A percentile compares a stretch with the other conserved stretches of the same genome.
Conservation (phyloP, 495 filamentous ascomycete genomes). For the Penicillium salamii region DNA sequence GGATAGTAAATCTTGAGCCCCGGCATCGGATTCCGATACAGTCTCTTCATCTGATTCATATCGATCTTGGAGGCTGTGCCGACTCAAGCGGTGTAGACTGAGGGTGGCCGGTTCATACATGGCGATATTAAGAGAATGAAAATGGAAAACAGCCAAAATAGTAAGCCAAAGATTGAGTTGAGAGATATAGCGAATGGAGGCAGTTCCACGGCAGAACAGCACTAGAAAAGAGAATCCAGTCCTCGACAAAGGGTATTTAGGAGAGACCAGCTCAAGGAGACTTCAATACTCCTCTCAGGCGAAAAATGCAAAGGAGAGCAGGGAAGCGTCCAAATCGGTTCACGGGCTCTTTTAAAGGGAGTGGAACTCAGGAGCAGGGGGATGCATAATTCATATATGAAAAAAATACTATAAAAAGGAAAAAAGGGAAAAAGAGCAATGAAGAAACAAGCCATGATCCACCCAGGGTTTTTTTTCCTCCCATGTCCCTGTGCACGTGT, state of each 20-base stretch:
- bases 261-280: conserved; percentile 5
- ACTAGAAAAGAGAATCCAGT: not conserved
- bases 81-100: conserved; percentile 35
- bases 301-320: conserved; percentile 16
- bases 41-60: conserved; percentile 49
- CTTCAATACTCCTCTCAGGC: conserved; percentile 9
- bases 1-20: conserved; percentile 33
- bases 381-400: conserved; percentile 16
- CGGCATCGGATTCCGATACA: conserved; percentile 39
- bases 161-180: not conserved
- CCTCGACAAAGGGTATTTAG: conserved; percentile 1
- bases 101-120: conserved; percentile 35
- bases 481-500: conserved; percentile 24
- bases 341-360: conserved; percentile 16
- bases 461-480: not conserved
- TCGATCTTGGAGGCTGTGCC: conserved; percentile 33
- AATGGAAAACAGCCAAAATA: too few species aligned
- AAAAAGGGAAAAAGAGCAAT: not conserved
- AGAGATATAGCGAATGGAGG: not conserved
- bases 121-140: not conserved
- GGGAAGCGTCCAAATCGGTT: conserved; percentile 1
- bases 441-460: conserved; percentile 1
- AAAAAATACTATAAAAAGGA: conserved; percentile 8
- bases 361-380: conserved; percentile 17
- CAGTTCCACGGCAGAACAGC: not conserved